These are phyloP conservation scores for Trichoderma pleuroti DNA, from an alignment of 2,329 filamentous ascomycete species.

Conservation along the genomic window DNA sequence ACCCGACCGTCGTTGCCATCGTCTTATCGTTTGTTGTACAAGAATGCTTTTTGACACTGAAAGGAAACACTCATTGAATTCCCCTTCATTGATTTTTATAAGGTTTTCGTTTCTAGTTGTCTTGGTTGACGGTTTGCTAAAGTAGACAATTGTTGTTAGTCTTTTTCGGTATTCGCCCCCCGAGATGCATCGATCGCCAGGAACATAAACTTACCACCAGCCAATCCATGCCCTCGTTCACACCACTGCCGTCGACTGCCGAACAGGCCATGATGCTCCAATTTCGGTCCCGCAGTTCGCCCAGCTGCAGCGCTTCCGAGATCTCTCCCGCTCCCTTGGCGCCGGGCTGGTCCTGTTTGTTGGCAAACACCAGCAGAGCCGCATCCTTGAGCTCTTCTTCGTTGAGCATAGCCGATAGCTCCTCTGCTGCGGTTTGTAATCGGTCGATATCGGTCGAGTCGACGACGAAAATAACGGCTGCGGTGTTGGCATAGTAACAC, in stretches of 20 bases:
- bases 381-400: constrained; percentile 96
- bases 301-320: constrained; percentile 84
- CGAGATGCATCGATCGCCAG: not conserved
- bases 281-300: constrained; percentile 90
- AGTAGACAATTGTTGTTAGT: not conserved
- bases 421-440: constrained; percentile 85
- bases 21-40: constrained; percentile 35
- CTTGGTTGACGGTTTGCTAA: constrained; percentile 38
- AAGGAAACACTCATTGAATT: not conserved
- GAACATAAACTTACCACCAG: constrained; percentile 64
- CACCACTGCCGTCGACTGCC: constrained; percentile 89
- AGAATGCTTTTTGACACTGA: constrained; percentile 24
- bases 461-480: constrained; percentile 97
- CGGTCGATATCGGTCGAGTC: constrained; percentile 97
- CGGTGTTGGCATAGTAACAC: constrained; percentile 98
- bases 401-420: constrained; percentile 90
- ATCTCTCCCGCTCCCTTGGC: constrained; percentile 97
- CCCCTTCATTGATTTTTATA: not conserved
- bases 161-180: not conserved
- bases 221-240: constrained; percentile 99
- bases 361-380: constrained; percentile 89
- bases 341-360: constrained; percentile 97
- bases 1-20: constrained; percentile 29
- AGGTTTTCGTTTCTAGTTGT: constrained; percentile 24
- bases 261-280: constrained; percentile 99